Conservation (phyloP, 2,329 filamentous ascomycete species). For the Trichophaea hybrida region DNA sequence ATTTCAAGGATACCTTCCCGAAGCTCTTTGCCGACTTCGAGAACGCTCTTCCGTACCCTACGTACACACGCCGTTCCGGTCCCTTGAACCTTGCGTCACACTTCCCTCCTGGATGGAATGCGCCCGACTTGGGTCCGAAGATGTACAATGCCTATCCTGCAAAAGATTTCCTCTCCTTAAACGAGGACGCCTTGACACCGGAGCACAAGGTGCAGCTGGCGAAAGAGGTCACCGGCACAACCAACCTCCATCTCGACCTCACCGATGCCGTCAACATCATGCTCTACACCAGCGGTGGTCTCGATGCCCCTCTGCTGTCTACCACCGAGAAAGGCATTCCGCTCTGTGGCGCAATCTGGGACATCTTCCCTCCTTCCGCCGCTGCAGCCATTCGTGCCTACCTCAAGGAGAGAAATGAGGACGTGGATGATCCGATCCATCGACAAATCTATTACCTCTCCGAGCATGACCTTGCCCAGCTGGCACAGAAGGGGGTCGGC, state of each 20-base stretch:
- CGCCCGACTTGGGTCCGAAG: constrained; percentile 28
- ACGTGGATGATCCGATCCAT: constrained; percentile 27
- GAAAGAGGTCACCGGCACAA: constrained; percentile 23
- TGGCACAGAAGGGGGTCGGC: constrained; percentile 14
- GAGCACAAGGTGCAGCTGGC: not conserved
- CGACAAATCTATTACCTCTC: constrained; percentile 26
- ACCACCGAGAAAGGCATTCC: constrained; percentile 14
- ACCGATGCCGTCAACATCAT: constrained; percentile 28
- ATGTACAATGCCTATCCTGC: constrained; percentile 29
- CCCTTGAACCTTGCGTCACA: constrained; percentile 23
- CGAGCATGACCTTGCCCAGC: constrained; percentile 20
- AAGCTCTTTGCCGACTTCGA: constrained; percentile 27
- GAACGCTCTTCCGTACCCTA: constrained; percentile 24
- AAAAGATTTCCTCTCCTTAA: constrained; percentile 17
- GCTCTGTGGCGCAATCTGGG: constrained; percentile 26
- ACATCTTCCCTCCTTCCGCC: constrained; percentile 27
- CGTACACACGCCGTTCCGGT: constrained; percentile 24
- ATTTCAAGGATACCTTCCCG: constrained; percentile 26
- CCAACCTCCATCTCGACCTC: constrained; percentile 28
- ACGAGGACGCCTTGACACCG: not conserved
- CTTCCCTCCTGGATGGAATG: constrained; percentile 21
- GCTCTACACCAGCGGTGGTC: constrained; percentile 21
- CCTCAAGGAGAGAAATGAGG: constrained; percentile 7
- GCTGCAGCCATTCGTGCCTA: constrained; percentile 21
- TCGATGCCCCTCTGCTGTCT: constrained; percentile 1